These are phyloP conservation scores for Sanghuangporus baumii DNA, from an alignment of 1,284 basidiomycete genomes.

Conservation along the genomic window DNA sequence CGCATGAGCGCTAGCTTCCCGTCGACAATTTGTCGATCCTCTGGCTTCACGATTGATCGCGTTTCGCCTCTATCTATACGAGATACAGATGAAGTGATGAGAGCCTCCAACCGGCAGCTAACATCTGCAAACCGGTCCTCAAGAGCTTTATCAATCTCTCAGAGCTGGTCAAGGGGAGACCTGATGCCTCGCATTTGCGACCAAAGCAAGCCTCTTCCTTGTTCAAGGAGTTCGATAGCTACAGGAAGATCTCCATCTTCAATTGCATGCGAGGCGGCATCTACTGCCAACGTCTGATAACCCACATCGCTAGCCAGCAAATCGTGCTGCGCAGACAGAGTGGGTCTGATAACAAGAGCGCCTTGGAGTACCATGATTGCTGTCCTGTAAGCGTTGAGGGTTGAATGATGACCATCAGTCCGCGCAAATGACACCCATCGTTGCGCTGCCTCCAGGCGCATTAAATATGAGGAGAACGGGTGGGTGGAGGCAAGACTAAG, in stretches of 20 bases:
- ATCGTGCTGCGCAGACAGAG: neutral
- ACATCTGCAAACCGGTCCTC: neutral
- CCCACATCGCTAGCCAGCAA: neutral
- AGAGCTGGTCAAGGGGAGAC: neutral
- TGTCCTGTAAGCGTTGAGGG: neutral
- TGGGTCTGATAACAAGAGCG: neutral
- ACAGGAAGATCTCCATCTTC: neutral
- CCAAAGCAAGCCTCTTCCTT: slow-evolving; percentile 4
- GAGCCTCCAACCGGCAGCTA: neutral
- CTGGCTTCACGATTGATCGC: neutral
- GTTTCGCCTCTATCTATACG: neutral
- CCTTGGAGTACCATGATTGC: neutral
- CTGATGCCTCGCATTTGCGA: neutral
- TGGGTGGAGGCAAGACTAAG: neutral
- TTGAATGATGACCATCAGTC: neutral
- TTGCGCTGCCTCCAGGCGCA: neutral
- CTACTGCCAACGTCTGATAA: neutral
- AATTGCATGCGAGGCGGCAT: slow-evolving; percentile 1
- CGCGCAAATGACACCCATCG: neutral
- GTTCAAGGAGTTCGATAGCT: slow-evolving; percentile 6
- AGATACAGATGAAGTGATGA: neutral
- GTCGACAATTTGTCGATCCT: neutral
- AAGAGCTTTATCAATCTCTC: neutral
- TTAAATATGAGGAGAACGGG: neutral
- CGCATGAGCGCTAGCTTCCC: neutral